Evolutionary conservation across 495 filamentous ascomycete species (phyloP).

Genomic region (Podospora anserina): DNA sequence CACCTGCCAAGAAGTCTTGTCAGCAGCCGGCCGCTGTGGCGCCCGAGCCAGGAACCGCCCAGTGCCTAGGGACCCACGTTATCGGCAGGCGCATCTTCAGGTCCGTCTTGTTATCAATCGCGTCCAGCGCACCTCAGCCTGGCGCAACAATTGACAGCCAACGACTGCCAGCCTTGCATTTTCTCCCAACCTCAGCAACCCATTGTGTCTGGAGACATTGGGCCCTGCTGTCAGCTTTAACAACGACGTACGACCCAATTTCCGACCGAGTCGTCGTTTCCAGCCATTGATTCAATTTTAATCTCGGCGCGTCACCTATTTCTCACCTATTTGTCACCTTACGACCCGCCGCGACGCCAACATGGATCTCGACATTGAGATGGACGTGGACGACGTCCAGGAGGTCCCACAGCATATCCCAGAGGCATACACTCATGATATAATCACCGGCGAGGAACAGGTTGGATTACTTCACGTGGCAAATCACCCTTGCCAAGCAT

Average conservation of each 20-base stretch:
- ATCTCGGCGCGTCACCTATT: background rate
- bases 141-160: background rate
- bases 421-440: slow-evolving; percentile 48
- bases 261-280: background rate
- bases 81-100: background rate
- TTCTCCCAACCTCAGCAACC: background rate
- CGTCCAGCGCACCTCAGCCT: background rate
- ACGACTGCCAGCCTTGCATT: background rate
- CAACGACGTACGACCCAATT: background rate
- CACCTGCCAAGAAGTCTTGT: background rate
- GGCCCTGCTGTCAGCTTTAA: background rate
- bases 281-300: background rate
- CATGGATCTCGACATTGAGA: slow-evolving; percentile 80
- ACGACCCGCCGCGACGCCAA: slow-evolving; percentile 7
- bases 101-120: background rate
- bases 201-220: background rate
- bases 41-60: slow-evolving; percentile 1
- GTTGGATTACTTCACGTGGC: slow-evolving; percentile 18
- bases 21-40: background rate
- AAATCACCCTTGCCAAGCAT: slow-evolving; percentile 9
- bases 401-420: slow-evolving; percentile 37
- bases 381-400: slow-evolving; percentile 53
- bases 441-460: slow-evolving; percentile 38
- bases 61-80: no score
- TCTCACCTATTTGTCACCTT: background rate